Base-by-base conservation (phyloP, 1,284 basidiomycete genomes). In the Phylloboletellus chloephorus region DNA sequence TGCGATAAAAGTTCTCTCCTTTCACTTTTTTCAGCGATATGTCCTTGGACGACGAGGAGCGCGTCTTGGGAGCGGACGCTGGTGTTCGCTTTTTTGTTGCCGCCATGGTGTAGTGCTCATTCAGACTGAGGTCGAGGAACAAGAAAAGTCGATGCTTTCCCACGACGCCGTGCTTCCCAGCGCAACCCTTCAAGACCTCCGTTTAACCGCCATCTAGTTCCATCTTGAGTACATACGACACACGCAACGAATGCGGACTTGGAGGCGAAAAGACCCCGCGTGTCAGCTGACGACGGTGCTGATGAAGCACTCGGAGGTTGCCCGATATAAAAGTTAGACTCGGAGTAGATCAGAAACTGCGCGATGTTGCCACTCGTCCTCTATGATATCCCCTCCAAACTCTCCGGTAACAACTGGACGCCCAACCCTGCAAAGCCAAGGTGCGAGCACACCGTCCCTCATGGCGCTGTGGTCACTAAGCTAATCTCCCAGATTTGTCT, bases 1-100 rank as follows among this genome's bases (percentile, higher is more conserved):
- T 78, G 64, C 88, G 84, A 66, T 93, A 94, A 67, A 93, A 94
- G 63, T 91, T 94, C 68, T 92, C 88, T 54, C 89, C 89, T 65
- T 88, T 93, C 51, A 88, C 79, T 58, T 76, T 82, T 58, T 82
- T 79, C 41, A 90, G 67, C 7, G 74, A 68, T 1, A 74, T 54
- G 15, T 72, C 68, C 8, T 74, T 70, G 5, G 68, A 65, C 13
- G 68, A 65, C 20, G 79, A 79, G 6, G 76, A 77, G 29, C 73
- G 70, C 23, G 69, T 64, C 55, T 82, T 84, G 8, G 71, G 56
- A 4, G 68, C 56, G 11, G 57, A 46, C 6, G 21, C 19, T 4
- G 71, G 61, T 7, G 60, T 48, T 6, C 65, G 48, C 45, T 63
- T 66, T 52, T 78, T 75, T 56, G 68, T 73, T 26, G 75, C 72